phyloP scores from a whole-genome alignment of 495 filamentous ascomycete species.

The Cetradonia linearis region DNA sequence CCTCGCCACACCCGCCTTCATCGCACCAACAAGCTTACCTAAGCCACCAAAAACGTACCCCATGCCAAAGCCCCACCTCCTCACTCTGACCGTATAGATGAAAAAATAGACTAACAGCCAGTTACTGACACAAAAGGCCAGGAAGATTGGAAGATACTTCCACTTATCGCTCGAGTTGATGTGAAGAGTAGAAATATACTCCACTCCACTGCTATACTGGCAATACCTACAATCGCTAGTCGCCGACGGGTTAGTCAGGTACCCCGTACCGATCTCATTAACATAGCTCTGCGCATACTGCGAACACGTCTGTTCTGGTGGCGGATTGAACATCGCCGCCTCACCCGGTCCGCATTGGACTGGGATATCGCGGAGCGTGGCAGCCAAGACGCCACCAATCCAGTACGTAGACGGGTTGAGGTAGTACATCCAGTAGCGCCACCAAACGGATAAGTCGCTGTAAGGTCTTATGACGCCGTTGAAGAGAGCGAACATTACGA shows the following conservation, averaged over 20 bases:
- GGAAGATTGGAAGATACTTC: slow-evolving; percentile 69
- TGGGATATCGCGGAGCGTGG: slow-evolving; percentile 42
- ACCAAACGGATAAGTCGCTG: slow-evolving; percentile 53
- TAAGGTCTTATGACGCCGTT: slow-evolving; percentile 64
- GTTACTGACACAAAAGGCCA: slow-evolving; percentile 63
- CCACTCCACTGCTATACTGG: slow-evolving; percentile 49
- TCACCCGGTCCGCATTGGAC: slow-evolving; percentile 51
- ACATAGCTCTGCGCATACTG: slow-evolving; percentile 51
- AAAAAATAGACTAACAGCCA: slow-evolving; percentile 79
- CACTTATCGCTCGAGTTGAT: slow-evolving; percentile 56
- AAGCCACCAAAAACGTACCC: slow-evolving; percentile 43
- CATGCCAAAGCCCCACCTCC: slow-evolving; percentile 64
- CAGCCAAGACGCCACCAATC: slow-evolving; percentile 62
- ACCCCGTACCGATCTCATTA: slow-evolving; percentile 38
- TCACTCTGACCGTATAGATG: slow-evolving; percentile 65
- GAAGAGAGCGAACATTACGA: slow-evolving; percentile 65
- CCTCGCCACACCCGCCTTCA: slow-evolving; percentile 36
- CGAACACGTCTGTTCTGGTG: slow-evolving; percentile 50
- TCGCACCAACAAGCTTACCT: slow-evolving; percentile 36
- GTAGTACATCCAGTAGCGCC: slow-evolving; percentile 73
- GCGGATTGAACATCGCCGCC: slow-evolving; percentile 55
- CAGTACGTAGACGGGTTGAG: slow-evolving; percentile 61
- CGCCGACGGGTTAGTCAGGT: slow-evolving; percentile 48
- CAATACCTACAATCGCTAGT: slow-evolving; percentile 64
- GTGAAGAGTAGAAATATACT: slow-evolving; percentile 62